phyloP scores from a whole-genome alignment of 148 eudicot genomes.

The Silene latifolia region DNA sequence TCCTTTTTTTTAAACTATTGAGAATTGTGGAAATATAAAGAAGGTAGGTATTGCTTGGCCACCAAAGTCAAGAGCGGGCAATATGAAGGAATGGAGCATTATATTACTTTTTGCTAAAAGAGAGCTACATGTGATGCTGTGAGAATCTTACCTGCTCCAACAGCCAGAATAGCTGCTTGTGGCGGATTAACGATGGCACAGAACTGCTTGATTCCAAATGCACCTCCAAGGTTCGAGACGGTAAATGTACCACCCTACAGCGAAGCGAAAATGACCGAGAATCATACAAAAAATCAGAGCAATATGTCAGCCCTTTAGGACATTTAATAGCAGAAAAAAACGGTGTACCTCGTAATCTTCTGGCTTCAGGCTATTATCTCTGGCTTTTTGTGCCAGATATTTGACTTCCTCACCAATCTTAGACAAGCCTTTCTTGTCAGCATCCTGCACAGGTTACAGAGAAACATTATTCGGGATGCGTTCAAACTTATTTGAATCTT shows the following conservation, averaged over 20 bases:
- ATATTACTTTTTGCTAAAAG: not conserved
- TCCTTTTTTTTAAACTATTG: not conserved
- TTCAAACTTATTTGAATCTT: not conserved
- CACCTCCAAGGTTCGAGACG: constrained; percentile 92
- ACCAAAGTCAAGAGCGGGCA: not conserved
- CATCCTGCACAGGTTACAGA: constrained; percentile 52
- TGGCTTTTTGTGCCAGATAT: constrained; percentile 81
- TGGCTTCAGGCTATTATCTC: constrained; percentile 83
- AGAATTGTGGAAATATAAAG: not conserved
- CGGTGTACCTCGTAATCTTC: constrained; percentile 83
- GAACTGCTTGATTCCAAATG: constrained; percentile 93
- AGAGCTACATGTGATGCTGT: not conserved
- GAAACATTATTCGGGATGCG: not conserved
- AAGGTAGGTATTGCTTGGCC: not conserved
- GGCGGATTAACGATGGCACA: constrained; percentile 98
- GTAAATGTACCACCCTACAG: constrained; percentile 88
- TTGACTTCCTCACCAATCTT: constrained; percentile 81
- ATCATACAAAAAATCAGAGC: not conserved
- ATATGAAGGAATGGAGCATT: not conserved
- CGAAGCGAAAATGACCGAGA: constrained; percentile 9
- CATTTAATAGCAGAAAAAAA: not conserved
- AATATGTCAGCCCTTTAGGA: constrained; percentile 7
- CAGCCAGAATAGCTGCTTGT: constrained; percentile 89
- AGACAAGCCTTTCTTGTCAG: constrained; percentile 91
- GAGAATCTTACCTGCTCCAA: constrained; percentile 65